Base-by-base conservation (phyloP, 495 filamentous ascomycete genomes). In the Neurospora hispaniola region DNA sequence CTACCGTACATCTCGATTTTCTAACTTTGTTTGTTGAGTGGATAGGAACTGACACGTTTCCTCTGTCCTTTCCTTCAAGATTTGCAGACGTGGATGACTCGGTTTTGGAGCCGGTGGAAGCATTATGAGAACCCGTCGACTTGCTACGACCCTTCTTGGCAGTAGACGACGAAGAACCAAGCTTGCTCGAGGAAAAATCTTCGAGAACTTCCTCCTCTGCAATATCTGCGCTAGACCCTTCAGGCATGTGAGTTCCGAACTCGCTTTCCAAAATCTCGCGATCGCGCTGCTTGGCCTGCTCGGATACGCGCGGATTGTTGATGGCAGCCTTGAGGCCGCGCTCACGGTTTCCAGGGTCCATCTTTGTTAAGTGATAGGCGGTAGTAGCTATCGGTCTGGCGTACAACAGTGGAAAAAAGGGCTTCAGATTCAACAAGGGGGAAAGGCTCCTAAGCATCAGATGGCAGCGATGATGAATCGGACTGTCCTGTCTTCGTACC, bases 251-350 rank as follows among this genome's bases (percentile, higher is more conserved):
- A 35, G 54, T 42, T 20, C 75, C 75, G 11, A 75, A 77, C 27
- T 75, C 75, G 68, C 20, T 75, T 44, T 72, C 71, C 40, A 76
- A 66, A 14, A 75, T 75, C 71, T 75, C 74, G 16, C 75, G 75
- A 70, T 76, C 75, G 42, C 74, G 73, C 66, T 75, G 42, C 40
- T 75, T 76, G 27, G 74, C 75, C 41, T 75, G 16, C 23, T 76
- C 75, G 1, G 75, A 76, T 2, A 76, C 75, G 35, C 78, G 74
- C 41, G 79, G 79, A 70, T 80, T 80, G 72, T 74, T 70, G 68
- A 79, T 38, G 72, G 79, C 79, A 9, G 79, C 78, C 43, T 73
- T 75, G 39, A 79, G 76, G 71, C 79, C 79, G 4, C 79, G 74
- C 31, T 80, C 78, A 23, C 78, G 78, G 35, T 79, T 76, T n/a